Conservation (phyloP, 164 flowering plant genomes). For the Buxus sempervirens region DNA sequence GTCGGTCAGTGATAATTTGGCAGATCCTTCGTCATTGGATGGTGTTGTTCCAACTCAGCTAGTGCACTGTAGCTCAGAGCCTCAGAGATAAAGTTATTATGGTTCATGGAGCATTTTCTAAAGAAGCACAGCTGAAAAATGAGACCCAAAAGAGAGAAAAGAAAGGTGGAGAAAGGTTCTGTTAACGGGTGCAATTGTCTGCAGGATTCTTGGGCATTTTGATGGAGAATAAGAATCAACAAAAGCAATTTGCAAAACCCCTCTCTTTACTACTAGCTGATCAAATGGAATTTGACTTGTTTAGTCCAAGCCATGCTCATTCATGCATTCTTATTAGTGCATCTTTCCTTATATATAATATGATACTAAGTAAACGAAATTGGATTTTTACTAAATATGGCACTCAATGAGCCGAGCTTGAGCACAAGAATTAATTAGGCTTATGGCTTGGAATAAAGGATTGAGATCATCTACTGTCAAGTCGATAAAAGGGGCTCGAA, state of each 20-base stretch:
- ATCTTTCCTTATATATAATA: too few relatives aligned
- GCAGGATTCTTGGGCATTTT: neutral
- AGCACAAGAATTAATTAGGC: too few relatives aligned
- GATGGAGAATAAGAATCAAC: neutral
- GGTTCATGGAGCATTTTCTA: neutral
- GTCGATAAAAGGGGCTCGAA: too few relatives aligned
- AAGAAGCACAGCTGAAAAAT: slow-evolving; percentile 4
- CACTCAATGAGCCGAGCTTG: too few relatives aligned
- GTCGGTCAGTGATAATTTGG: too few relatives aligned
- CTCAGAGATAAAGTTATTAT: neutral
- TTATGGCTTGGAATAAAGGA: too few relatives aligned
- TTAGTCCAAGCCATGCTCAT: too few relatives aligned
- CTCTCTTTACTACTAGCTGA: neutral
- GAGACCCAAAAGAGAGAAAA: neutral
- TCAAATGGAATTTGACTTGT: neutral
- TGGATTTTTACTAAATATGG: too few relatives aligned
- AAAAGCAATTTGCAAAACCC: neutral
- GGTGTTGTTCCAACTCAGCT: slow-evolving; percentile 10
- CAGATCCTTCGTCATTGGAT: too few relatives aligned
- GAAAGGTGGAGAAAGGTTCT: neutral
- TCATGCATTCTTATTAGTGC: too few relatives aligned
- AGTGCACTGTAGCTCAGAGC: neutral
- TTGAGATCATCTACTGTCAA: too few relatives aligned
- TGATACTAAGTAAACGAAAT: too few relatives aligned
- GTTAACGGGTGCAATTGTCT: neutral